These are phyloP conservation scores for Anisodus acutangulus DNA, from an alignment of 257 asterid genomes.

Conservation along the genomic window DNA sequence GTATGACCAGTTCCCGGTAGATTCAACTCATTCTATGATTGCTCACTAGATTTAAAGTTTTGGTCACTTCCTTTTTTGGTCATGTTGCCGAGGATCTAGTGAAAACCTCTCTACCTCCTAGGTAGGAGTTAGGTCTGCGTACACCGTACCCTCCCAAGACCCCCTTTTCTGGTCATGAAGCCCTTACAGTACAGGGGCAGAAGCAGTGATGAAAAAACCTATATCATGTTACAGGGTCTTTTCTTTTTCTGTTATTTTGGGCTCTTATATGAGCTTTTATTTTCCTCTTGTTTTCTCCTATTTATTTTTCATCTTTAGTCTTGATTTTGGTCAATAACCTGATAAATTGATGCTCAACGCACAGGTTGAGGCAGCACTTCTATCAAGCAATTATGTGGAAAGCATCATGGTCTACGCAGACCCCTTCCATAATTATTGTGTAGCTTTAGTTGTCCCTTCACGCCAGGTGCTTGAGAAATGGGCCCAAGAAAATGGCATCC, in stretches of 20 bases:
- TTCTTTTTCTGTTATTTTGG: slow-evolving; percentile 10
- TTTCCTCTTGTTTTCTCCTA: background rate
- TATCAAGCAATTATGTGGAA: slow-evolving; percentile 62
- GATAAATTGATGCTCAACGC: slow-evolving; percentile 5
- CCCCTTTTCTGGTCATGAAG: slow-evolving; percentile 12
- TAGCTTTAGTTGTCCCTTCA: slow-evolving; percentile 79
- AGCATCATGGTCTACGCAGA: slow-evolving; percentile 77
- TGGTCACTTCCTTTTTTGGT: background rate
- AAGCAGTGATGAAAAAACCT: background rate
- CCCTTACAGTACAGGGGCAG: background rate
- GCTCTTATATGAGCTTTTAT: background rate
- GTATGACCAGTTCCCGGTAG: background rate
- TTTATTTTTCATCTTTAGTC: background rate
- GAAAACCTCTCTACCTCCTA: no score
- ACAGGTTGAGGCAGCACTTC: slow-evolving; percentile 89
- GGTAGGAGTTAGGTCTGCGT: no score
- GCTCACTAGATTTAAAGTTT: background rate
- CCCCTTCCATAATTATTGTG: slow-evolving; percentile 80
- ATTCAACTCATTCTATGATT: background rate
- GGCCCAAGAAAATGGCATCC: slow-evolving; percentile 75
- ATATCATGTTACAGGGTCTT: background rate
- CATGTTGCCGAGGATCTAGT: no score
- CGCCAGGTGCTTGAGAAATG: slow-evolving; percentile 73
- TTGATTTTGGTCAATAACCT: background rate
- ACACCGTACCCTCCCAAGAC: no score